Percentiles rank a stretch among this genome's conserved stretches.
These are phyloP conservation scores for Cladosporium cucumerinum DNA, from an alignment of 2,329 filamentous ascomycete genomes.

Conservation along the genomic window DNA sequence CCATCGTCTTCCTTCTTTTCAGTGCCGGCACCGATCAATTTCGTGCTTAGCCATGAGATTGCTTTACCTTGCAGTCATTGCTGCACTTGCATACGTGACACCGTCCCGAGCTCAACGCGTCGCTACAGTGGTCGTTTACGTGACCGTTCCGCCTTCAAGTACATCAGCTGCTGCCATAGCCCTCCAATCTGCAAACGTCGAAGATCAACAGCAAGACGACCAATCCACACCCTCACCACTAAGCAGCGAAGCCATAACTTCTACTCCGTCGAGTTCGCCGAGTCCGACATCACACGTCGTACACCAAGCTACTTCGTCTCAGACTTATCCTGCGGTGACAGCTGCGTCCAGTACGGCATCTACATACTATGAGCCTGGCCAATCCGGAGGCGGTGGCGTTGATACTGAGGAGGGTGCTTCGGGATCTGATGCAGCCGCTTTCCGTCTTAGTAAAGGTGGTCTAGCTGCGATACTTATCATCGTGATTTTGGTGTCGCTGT, in stretches of 20 bases:
- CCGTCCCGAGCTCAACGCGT: background rate
- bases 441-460: conserved; percentile 64
- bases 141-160: conserved; percentile 1
- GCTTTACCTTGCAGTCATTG: background rate
- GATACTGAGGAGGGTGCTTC: conserved; percentile 57
- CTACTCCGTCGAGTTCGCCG: background rate
- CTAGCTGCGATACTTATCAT: conserved; percentile 72
- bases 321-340: background rate
- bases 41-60: background rate
- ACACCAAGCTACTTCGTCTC: background rate
- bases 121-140: conserved; percentile 5
- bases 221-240: background rate
- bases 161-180: background rate
- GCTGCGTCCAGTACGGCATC: background rate
- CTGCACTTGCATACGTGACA: background rate
- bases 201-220: background rate
- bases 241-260: background rate
- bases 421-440: conserved; percentile 55
- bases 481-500: conserved; percentile 57
- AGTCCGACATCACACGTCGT: background rate
- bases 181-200: background rate
- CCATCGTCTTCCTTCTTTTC: background rate
- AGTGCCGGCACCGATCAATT: background rate
- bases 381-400: conserved; percentile 17
- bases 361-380: conserved; percentile 4